These are phyloP conservation scores for Microdochium trichocladiopsis DNA, from an alignment of 2,329 filamentous ascomycete genomes.

Conservation along the genomic window DNA sequence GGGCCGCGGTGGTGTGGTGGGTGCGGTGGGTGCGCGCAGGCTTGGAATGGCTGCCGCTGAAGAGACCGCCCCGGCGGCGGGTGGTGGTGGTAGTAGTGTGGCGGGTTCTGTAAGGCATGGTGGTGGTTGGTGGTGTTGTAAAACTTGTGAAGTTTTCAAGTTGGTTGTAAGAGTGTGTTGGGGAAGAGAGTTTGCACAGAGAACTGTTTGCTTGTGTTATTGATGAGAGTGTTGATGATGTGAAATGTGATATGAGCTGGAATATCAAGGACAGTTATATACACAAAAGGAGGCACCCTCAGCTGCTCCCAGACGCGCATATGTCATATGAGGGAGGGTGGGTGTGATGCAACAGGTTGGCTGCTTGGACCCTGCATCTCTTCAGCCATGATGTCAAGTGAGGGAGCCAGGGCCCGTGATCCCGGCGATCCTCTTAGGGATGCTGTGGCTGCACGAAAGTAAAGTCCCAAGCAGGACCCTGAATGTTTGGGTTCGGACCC, in stretches of 20 bases:
- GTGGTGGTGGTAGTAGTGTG: constrained; percentile 35
- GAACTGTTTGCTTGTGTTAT: constrained; percentile 2
- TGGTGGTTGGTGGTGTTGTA: constrained; percentile 6
- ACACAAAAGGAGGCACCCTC: neutral
- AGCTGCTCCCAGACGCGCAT: neutral
- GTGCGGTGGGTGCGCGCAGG: constrained; percentile 15
- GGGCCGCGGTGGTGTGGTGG: constrained; percentile 12
- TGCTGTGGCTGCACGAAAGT: neutral
- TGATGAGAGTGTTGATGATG: neutral
- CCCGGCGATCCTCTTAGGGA: neutral
- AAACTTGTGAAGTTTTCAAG: constrained; percentile 2
- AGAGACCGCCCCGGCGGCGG: constrained; percentile 31
- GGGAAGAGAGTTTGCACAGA: constrained; percentile 1
- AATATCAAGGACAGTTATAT: neutral
- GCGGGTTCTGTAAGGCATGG: constrained; percentile 26
- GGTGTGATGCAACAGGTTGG: neutral
- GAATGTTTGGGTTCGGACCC: neutral
- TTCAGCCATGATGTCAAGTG: neutral
- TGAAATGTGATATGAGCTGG: neutral
- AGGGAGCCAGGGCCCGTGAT: neutral
- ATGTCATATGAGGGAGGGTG: neutral
- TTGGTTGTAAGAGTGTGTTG: constrained; percentile 2
- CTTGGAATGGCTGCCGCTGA: constrained; percentile 23
- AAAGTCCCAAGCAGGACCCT: too few species aligned
- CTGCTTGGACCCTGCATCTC: neutral